Percentiles rank a stretch among this genome's conserved stretches.
phyloP scores from a whole-genome alignment of 2,329 filamentous ascomycete species.

The Thielaviopsis cerberus region DNA sequence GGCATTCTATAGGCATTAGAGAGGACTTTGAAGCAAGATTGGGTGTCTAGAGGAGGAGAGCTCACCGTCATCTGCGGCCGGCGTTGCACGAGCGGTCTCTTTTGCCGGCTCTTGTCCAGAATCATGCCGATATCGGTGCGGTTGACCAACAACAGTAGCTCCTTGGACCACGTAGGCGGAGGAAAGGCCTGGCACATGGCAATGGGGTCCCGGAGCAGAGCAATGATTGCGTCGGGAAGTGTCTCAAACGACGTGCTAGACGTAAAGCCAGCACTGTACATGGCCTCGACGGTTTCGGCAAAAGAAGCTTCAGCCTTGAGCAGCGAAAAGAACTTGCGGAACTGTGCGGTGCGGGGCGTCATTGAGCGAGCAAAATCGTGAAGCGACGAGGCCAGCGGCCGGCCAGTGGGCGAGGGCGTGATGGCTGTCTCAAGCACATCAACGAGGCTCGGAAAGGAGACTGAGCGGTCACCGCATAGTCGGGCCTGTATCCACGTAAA shows the following conservation, averaged over 20 bases:
- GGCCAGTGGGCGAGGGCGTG: neutral
- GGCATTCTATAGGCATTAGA: conserved; percentile 14
- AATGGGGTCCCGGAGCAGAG: conserved; percentile 67
- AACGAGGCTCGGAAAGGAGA: conserved; percentile 24
- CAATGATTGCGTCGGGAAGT: conserved; percentile 66
- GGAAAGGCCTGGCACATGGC: conserved; percentile 69
- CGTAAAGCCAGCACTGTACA: conserved; percentile 52
- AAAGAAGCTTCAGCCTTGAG: conserved; percentile 33
- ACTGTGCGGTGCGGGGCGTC: conserved; percentile 50
- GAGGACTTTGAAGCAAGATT: too few relatives aligned
- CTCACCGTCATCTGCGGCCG: neutral
- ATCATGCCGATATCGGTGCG: conserved; percentile 61
- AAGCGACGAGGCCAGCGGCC: neutral
- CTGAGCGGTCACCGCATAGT: conserved; percentile 22
- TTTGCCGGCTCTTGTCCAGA: conserved; percentile 26
- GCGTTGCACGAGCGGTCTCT: neutral
- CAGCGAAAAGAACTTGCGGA: conserved; percentile 47
- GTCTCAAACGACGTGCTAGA: conserved; percentile 49
- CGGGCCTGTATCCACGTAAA: conserved; percentile 34
- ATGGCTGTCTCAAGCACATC: conserved; percentile 19
- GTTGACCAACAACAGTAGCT: conserved; percentile 56
- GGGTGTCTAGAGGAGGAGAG: neutral
- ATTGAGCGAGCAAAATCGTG: conserved; percentile 18
- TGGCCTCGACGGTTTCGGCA: conserved; percentile 51
- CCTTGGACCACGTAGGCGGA: conserved; percentile 54